Base-by-base conservation (phyloP, 352 stramenopile genomes). In the Phytophthora quininea region DNA sequence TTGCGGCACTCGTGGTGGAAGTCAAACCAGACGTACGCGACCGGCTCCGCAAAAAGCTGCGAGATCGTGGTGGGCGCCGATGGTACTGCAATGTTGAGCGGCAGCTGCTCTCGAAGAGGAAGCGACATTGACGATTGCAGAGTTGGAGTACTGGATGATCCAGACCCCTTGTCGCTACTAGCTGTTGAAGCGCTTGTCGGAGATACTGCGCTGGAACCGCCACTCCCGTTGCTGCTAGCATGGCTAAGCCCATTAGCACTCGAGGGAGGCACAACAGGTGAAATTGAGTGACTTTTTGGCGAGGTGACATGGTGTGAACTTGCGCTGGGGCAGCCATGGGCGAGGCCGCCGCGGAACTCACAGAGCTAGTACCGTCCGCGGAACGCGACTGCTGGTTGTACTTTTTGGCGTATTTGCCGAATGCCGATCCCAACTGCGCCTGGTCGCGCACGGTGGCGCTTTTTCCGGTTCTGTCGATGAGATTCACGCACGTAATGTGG, bases 1-100 rank as follows among this genome's bases (percentile, higher is more conserved):
- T 95, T 87, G 62, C 91, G 95, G 62, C 96, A 98, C 74, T 99
- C 95, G 47, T 97, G 86, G 80, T 99, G 97, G 71, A 99, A 99
- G 66, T 99, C 97, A 70, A 98, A 99, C 97, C 97, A 99, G 19
- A 98, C 79, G 55, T 79, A 80, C 19, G 79, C 79, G 51, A 90
- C 64, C 35, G 78, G 69, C 38, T 77, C 86, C 31, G 81, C 81
- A 65, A 91, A 71, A 35, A 91, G 80, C 56, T 91, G 83, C 24
- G 83, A 86, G 56, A 88, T 81, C 29, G 71, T 73, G 33, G 71
- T 79, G 31, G 82, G 79, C 5, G 81, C 79, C 12, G 74, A 67
- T 7, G 70, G 76, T 9, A 89, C 64, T 19, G 76, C 71, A 49
- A 71, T 48, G 46, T 62, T 57, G 15, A 64, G 51, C 6, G 52